Evolutionary conservation across 2,329 filamentous ascomycete genomes (phyloP).

Genomic region (Whalleya microplaca): DNA sequence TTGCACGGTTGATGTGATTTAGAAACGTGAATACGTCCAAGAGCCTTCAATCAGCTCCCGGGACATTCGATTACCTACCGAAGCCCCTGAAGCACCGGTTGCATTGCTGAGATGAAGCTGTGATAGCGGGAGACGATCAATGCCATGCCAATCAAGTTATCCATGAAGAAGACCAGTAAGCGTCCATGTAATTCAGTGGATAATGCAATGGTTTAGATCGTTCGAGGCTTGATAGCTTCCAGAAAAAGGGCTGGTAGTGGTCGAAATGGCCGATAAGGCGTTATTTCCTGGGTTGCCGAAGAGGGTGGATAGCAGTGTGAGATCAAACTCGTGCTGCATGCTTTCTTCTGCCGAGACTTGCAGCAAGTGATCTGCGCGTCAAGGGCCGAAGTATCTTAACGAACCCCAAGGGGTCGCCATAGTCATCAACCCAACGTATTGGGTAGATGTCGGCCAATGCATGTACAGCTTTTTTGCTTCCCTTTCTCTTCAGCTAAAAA

Average conservation of each 20-base stretch:
- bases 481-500: not conserved
- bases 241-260: constrained; percentile 14
- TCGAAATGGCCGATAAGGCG: constrained; percentile 2
- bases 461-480: not conserved
- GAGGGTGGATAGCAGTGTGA: constrained; percentile 9
- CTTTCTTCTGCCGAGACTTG: constrained; percentile 28
- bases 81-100: not conserved
- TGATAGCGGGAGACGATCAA: not conserved
- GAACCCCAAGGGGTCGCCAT: constrained; percentile 15
- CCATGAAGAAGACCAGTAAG: not conserved
- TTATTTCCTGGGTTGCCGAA: not conserved
- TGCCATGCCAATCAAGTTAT: not conserved
- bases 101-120: not conserved
- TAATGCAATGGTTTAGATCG: not conserved
- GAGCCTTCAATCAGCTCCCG: too few species aligned
- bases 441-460: not conserved
- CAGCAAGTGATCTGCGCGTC: constrained; percentile 25
- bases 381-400: constrained; percentile 19
- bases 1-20: too few species aligned
- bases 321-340: constrained; percentile 27
- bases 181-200: not conserved
- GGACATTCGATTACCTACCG: not conserved
- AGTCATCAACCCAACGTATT: constrained; percentile 6
- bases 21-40: too few species aligned
- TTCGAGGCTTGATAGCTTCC: constrained; percentile 16